A percentile compares a stretch with the other conserved stretches of the same genome.
Conservation (phyloP, 2,329 filamentous ascomycete species). For the Sporothrix dimorphospora region DNA sequence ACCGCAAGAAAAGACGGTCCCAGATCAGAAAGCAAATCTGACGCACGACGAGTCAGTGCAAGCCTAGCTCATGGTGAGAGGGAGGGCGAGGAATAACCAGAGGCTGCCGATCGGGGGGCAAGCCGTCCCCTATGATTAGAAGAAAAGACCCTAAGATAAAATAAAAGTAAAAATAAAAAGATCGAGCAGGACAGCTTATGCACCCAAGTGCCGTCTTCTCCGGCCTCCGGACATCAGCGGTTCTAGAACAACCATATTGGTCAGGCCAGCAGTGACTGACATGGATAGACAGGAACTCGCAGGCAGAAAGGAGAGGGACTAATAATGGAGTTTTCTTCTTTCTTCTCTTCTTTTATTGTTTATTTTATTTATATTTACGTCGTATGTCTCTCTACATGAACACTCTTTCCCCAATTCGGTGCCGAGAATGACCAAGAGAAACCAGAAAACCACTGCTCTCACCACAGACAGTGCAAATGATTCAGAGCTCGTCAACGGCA, state of each 20-base stretch:
- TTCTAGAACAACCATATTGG: background rate
- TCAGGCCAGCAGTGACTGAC: background rate
- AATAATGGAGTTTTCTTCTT: background rate
- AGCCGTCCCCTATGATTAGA: background rate
- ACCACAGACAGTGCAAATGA: background rate
- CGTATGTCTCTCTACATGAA: background rate
- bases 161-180: background rate
- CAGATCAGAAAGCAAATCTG: background rate
- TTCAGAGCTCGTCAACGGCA: background rate
- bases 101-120: background rate
- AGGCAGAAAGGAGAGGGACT: background rate
- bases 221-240: background rate
- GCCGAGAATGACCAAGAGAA: background rate
- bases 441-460: too few species aligned
- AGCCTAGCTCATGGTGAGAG: background rate
- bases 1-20: background rate
- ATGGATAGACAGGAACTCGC: background rate
- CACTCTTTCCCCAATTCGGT: background rate
- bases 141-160: background rate
- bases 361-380: background rate
- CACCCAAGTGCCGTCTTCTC: background rate
- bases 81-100: background rate
- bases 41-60: slow-evolving; percentile 1
- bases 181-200: background rate
- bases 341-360: background rate